A percentile compares a stretch with the other conserved stretches of the same genome.
Conservation (phyloP, 106 monocot genomes). For the Hemerocallis citrina region DNA sequence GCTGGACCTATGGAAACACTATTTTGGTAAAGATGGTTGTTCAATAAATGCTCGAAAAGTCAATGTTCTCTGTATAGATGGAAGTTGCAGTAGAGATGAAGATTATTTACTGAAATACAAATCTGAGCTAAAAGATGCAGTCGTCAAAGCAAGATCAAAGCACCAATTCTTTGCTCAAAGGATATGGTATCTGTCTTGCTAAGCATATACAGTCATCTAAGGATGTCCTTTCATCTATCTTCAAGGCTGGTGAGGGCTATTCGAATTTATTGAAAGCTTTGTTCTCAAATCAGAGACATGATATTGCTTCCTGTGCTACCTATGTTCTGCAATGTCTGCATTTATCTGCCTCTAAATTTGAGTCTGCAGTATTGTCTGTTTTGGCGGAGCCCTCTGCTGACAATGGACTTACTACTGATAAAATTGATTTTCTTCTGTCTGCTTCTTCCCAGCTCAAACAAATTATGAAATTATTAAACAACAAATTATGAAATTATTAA, state of each 20-base stretch:
- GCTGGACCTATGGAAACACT: too few species aligned
- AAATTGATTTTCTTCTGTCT: conserved; percentile 26
- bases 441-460: conserved; percentile 46
- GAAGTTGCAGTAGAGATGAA: too few species aligned
- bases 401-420: conserved; percentile 15
- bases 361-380: conserved; percentile 57
- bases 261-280: conserved; percentile 56
- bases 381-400: conserved; percentile 27
- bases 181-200: too few species aligned
- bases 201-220: too few species aligned
- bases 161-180: too few species aligned
- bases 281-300: conserved; percentile 55
- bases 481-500: conserved; percentile 65
- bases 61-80: too few species aligned
- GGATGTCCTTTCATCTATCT: too few species aligned
- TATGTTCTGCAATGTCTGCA: conserved; percentile 71
- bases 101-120: too few species aligned
- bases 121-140: too few species aligned
- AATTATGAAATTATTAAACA: conserved; percentile 18
- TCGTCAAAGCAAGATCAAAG: too few species aligned
- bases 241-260: conserved; percentile 81
- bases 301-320: conserved; percentile 66
- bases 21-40: too few species aligned
- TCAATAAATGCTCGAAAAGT: too few species aligned
- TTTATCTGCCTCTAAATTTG: conserved; percentile 54